Evolutionary conservation across 2,329 filamentous ascomycete species (phyloP).

Genomic region (Penicillium sp.): DNA sequence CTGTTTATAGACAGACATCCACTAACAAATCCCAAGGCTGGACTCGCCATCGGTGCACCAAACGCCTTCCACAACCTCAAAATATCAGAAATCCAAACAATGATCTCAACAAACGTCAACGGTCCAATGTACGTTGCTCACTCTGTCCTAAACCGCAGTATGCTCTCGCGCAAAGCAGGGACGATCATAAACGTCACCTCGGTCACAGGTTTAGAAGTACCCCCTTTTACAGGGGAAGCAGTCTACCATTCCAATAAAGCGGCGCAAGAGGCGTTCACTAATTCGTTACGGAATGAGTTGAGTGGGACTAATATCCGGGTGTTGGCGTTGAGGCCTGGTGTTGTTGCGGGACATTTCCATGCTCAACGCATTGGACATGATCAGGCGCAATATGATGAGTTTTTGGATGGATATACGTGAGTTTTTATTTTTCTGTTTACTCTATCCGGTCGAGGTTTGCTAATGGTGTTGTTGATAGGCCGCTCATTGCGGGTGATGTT

Average conservation of each 20-base stretch:
- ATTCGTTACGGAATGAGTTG: slow-evolving; percentile 51
- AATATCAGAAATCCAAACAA: too few relatives aligned
- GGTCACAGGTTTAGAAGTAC: slow-evolving; percentile 49
- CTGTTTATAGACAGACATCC: too few relatives aligned
- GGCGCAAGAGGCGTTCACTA: slow-evolving; percentile 51
- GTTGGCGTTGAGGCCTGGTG: slow-evolving; percentile 48
- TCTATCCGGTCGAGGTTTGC: neutral
- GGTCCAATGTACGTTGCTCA: too few relatives aligned
- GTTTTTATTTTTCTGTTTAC: neutral
- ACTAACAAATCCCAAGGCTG: too few relatives aligned
- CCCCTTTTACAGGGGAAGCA: slow-evolving; percentile 51
- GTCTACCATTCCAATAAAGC: slow-evolving; percentile 32
- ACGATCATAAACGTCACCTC: slow-evolving; percentile 54
- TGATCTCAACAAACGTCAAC: too few relatives aligned
- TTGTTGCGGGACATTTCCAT: slow-evolving; percentile 53
- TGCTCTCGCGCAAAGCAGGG: slow-evolving; percentile 42
- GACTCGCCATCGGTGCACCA: too few relatives aligned
- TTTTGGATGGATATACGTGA: slow-evolving; percentile 47
- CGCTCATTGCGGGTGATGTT: slow-evolving; percentile 46
- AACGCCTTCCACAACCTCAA: too few relatives aligned
- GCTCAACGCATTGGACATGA: slow-evolving; percentile 48
- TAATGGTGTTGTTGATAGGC: slow-evolving; percentile 18
- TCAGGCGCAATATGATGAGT: slow-evolving; percentile 43
- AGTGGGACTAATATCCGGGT: slow-evolving; percentile 50
- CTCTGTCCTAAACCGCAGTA: slow-evolving; percentile 36